Conservation (phyloP, 2,329 filamentous ascomycete genomes). For the Trichoderma simmonsii region DNA sequence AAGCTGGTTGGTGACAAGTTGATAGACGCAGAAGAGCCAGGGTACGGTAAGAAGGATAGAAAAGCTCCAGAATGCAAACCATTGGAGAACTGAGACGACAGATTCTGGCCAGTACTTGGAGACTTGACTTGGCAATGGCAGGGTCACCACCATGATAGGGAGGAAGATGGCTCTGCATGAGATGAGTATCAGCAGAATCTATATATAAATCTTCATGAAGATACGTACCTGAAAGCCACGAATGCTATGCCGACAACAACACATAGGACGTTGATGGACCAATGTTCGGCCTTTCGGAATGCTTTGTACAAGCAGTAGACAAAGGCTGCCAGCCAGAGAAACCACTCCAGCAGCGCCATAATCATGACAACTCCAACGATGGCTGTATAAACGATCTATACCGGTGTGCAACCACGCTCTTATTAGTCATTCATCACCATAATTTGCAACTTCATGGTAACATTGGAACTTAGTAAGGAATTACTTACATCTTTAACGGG, state of each 20-base stretch:
- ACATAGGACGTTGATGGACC: constrained; percentile 76
- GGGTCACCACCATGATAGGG: constrained; percentile 89
- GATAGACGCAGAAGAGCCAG: constrained; percentile 90
- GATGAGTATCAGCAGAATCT: not conserved
- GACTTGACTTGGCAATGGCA: constrained; percentile 74
- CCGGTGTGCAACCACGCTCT: not conserved
- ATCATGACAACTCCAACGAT: constrained; percentile 80
- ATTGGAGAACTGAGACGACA: constrained; percentile 74
- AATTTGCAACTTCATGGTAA: not conserved
- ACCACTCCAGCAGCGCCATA: constrained; percentile 86
- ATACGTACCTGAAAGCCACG: constrained; percentile 37
- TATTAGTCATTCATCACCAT: not conserved
- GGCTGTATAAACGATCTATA: constrained; percentile 77
- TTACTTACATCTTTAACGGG: constrained; percentile 43
- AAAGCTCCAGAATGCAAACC: constrained; percentile 96
- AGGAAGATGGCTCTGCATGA: constrained; percentile 71
- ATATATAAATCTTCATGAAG: not conserved
- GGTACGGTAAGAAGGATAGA: constrained; percentile 80
- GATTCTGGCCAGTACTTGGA: constrained; percentile 66
- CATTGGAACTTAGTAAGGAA: not conserved
- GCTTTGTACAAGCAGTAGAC: constrained; percentile 87
- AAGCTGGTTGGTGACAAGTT: constrained; percentile 82
- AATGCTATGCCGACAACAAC: constrained; percentile 72
- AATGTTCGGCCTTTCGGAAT: constrained; percentile 83
- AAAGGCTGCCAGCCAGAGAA: constrained; percentile 92